phyloP scores from a whole-genome alignment of 768 basidiomycete species.

The Phanerodontia chrysosporium region DNA sequence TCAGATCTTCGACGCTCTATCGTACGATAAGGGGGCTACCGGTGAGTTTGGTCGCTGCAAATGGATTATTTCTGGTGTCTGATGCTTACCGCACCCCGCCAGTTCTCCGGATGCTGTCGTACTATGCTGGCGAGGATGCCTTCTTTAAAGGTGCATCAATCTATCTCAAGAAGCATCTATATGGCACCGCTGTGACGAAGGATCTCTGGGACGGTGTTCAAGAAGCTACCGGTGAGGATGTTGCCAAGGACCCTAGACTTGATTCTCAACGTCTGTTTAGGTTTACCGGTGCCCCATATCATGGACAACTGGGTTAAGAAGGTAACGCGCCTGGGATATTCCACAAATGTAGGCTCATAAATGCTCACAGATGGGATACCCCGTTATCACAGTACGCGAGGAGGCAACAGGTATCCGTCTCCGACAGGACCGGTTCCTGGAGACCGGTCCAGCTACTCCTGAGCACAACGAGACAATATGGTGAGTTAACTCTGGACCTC shows the following conservation, averaged over 20 bases:
- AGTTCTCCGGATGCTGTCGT: conserved; percentile 89
- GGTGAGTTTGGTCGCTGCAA: too few relatives aligned
- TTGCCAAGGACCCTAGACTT: too few relatives aligned
- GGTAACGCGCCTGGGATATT: conserved; percentile 28
- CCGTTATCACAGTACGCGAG: conserved; percentile 85
- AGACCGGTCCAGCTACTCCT: conserved; percentile 51
- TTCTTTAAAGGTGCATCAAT: conserved; percentile 87
- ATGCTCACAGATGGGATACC: conserved; percentile 69
- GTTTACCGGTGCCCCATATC: conserved; percentile 66
- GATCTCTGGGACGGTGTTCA: conserved; percentile 88
- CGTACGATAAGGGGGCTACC: conserved; percentile 81
- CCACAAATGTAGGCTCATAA: too few relatives aligned
- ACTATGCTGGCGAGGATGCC: conserved; percentile 83
- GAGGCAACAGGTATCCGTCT: conserved; percentile 65
- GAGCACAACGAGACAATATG: conserved; percentile 20
- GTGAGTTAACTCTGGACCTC: neutral
- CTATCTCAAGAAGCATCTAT: conserved; percentile 86
- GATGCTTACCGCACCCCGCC: too few relatives aligned
- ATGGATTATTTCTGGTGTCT: too few relatives aligned
- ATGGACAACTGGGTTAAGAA: conserved; percentile 93
- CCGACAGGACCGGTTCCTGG: conserved; percentile 89
- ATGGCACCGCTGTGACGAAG: conserved; percentile 75
- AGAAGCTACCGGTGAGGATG: conserved; percentile 53
- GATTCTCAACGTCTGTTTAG: conserved; percentile 23
- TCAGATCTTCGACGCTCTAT: conserved; percentile 86